Percentiles rank a stretch among this genome's conserved stretches.
These are phyloP conservation scores for Coemansia sp. DNA, from an alignment of 192 early-diverging fungal species.

Conservation along the genomic window DNA sequence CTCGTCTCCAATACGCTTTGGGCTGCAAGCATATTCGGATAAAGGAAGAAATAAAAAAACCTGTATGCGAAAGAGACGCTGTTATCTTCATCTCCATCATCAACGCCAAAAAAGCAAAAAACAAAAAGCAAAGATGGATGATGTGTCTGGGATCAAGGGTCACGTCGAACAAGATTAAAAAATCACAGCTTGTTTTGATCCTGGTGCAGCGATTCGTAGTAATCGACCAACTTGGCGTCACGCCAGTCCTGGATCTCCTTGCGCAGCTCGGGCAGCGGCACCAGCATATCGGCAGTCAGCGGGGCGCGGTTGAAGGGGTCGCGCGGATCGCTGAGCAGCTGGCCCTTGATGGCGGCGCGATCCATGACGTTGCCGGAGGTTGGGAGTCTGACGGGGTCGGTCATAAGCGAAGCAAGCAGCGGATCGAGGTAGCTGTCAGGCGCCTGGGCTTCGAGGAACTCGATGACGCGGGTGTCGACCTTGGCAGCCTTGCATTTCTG, in stretches of 20 bases:
- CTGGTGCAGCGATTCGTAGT: background rate
- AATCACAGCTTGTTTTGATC: no score
- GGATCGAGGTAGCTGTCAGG: conserved; percentile 94
- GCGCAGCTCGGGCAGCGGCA: conserved; percentile 69
- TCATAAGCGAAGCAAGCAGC: conserved; percentile 82
- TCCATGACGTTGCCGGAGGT: conserved; percentile 81
- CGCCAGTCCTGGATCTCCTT: conserved; percentile 45
- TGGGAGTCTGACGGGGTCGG: conserved; percentile 91
- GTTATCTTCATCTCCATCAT: no score
- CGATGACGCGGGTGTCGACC: conserved; percentile 62
- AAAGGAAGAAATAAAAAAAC: background rate
- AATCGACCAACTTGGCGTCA: conserved; percentile 28
- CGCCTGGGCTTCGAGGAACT: conserved; percentile 78
- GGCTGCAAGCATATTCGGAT: background rate
- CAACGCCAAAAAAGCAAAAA: no score
- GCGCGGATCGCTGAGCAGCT: conserved; percentile 80
- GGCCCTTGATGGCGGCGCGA: conserved; percentile 82
- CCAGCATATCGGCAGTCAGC: conserved; percentile 81
- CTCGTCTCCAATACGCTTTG: no score
- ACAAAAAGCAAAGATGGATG: no score
- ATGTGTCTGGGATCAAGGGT: no score
- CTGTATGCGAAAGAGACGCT: background rate
- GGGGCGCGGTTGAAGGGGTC: conserved; percentile 96
- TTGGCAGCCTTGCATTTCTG: conserved; percentile 70
- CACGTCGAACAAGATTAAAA: no score